These are phyloP conservation scores for Vitis hybrid DNA, from an alignment of 177 flowering plant genomes.

Conservation along the genomic window DNA sequence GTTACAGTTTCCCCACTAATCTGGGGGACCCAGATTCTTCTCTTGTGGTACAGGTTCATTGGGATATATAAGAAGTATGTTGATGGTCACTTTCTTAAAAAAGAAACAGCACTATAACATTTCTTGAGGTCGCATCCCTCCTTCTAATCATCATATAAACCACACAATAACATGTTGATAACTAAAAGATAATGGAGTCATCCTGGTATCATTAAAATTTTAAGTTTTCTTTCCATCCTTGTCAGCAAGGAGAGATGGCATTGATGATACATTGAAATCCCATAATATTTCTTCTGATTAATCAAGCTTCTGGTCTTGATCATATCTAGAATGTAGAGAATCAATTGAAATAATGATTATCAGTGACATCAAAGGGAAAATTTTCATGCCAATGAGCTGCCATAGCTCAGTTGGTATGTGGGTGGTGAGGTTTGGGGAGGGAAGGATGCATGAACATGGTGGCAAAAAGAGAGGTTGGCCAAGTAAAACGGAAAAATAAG, in stretches of 20 bases:
- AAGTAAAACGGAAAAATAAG: not conserved
- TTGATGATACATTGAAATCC: not conserved
- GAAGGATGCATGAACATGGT: too few species aligned
- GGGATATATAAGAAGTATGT: too few species aligned
- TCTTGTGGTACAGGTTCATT: too few species aligned
- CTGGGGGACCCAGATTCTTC: too few species aligned
- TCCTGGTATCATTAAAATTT: not conserved
- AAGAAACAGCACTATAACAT: not conserved
- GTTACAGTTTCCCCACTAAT: too few species aligned
- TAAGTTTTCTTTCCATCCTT: not conserved
- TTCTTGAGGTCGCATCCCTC: not conserved
- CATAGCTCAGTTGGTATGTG: too few species aligned
- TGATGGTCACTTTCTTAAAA: not conserved
- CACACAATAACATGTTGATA: not conserved
- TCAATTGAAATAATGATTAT: not conserved
- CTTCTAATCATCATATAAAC: not conserved
- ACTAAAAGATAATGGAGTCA: not conserved
- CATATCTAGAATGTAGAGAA: not conserved
- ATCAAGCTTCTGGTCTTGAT: not conserved
- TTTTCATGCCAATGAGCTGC: too few species aligned
- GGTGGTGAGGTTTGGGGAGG: too few species aligned
- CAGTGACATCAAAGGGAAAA: too few species aligned
- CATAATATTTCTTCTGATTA: not conserved
- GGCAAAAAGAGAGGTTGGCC: too few species aligned
- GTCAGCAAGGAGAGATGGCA: not conserved